Evolutionary conservation across 1,139 yeast genomes (phyloP), one percentile per base, ranked within the genome.

Genomic region (Schizosaccharomyces versatilis): DNA sequence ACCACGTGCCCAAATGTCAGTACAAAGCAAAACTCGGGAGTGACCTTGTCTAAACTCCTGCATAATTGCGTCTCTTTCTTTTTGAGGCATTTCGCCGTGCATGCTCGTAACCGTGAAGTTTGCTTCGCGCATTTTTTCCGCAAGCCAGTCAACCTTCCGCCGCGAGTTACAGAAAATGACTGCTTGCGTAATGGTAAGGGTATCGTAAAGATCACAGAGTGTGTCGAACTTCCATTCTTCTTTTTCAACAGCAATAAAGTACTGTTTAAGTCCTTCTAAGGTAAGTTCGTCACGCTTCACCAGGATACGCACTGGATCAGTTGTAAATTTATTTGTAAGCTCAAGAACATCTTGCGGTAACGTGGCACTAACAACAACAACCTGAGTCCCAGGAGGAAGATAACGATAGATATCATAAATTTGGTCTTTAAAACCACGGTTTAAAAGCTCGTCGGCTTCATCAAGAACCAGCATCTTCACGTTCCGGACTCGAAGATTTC

Each of bases 101-200:
- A 90, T 90, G 8, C 95, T 42, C 61, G 95, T 84, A 62, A 90
- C 97, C 61, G 97, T 88, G 75, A 88, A 90, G 73, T 85, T 80
- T 71, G 81, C 78, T 63, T 77, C 84, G 67, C 79, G 80, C 74
- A 90, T 81, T 70, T 80, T 80, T 69, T 83, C 82, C 67, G 95
- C 82, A 68, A 90, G 81, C 73, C 73, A 80, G 76, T 90, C 97
- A 68, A 93, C 98, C 80, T 88, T 88, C 69, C 93, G 75, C 78
- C 94, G 84, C 70, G 97, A 90, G 83, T 90, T 90, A 79, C 98
- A 90, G 88, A 90, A 90, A 68, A 90, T 90, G 68, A 90, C 98
- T 58, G 98, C 95, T 75, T 90, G 98, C 64, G 98, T 88, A 65
- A 90, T 95, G 59, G 97, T 85, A 71, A 90, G 81, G 60, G 98